phyloP scores from a whole-genome alignment of 352 stramenopile genomes.

The Globisporangium polare region DNA sequence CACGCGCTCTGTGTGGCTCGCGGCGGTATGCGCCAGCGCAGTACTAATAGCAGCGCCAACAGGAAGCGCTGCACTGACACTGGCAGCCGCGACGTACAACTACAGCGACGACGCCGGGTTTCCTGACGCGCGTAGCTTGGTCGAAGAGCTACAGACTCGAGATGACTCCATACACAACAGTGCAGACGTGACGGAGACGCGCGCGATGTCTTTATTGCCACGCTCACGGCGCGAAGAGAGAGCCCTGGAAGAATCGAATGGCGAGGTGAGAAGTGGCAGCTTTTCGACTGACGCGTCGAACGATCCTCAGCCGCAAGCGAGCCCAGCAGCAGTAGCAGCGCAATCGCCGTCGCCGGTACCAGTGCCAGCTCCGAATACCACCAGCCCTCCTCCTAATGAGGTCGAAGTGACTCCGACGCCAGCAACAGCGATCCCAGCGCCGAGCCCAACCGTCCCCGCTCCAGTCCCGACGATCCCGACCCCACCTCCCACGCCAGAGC shows the following conservation, averaged over 20 bases:
- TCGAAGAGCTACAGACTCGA: not conserved
- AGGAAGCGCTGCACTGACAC: not conserved
- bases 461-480: not conserved
- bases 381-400: not conserved
- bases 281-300: not conserved
- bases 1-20: not conserved
- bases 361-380: not conserved
- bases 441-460: not conserved
- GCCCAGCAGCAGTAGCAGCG: not conserved
- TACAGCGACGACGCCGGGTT: not conserved
- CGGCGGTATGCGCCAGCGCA: not conserved
- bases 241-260: not conserved
- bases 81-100: not conserved
- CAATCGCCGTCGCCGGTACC: not conserved
- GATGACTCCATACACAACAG: not conserved
- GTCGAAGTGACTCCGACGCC: not conserved
- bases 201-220: not conserved
- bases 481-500: constrained; percentile 3
- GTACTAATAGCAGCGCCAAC: not conserved
- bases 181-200: not conserved
- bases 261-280: not conserved
- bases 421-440: not conserved
- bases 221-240: not conserved
- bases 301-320: not conserved
- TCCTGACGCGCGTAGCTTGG: not conserved